These are phyloP conservation scores for Asparagopsis taxiformis DNA, from an alignment of 31 red algal species.

Conservation along the genomic window DNA sequence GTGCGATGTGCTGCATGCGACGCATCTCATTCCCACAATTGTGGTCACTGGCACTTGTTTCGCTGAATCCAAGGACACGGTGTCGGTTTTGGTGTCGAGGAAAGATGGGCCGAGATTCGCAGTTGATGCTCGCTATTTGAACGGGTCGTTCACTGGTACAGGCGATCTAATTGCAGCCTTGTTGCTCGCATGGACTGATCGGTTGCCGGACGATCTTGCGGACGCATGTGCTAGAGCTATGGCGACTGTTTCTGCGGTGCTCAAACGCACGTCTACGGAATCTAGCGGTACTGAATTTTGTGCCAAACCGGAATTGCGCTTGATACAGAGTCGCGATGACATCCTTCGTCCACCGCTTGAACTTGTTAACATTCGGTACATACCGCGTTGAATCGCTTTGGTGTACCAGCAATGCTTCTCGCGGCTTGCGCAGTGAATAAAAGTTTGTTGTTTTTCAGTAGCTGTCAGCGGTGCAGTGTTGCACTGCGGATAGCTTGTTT, in stretches of 20 bases:
- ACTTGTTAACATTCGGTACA: constrained; percentile 35
- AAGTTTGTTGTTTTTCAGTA: not conserved
- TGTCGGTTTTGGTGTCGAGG: constrained; percentile 60
- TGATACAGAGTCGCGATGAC: constrained; percentile 52
- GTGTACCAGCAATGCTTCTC: too few relatives aligned
- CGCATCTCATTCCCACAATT: constrained; percentile 43
- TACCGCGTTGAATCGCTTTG: too few relatives aligned
- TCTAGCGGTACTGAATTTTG: constrained; percentile 17
- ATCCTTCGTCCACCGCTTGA: constrained; percentile 56
- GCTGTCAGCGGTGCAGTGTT: not conserved
- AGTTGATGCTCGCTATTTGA: constrained; percentile 39
- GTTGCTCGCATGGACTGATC: constrained; percentile 71
- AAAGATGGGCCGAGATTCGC: constrained; percentile 36
- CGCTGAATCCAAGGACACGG: not conserved
- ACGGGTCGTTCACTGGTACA: constrained; percentile 70
- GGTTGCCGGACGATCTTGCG: constrained; percentile 40
- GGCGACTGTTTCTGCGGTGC: constrained; percentile 68
- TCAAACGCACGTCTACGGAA: constrained; percentile 46
- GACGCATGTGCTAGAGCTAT: constrained; percentile 57
- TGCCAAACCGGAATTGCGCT: constrained; percentile 35
- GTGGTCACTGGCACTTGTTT: constrained; percentile 74
- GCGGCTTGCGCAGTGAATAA: not conserved
- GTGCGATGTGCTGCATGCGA: constrained; percentile 57
- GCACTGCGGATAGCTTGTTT: not conserved
- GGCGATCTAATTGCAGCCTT: constrained; percentile 88